phyloP scores from a whole-genome alignment of 192 early-diverging fungal genomes.

The Podila horticola region DNA sequence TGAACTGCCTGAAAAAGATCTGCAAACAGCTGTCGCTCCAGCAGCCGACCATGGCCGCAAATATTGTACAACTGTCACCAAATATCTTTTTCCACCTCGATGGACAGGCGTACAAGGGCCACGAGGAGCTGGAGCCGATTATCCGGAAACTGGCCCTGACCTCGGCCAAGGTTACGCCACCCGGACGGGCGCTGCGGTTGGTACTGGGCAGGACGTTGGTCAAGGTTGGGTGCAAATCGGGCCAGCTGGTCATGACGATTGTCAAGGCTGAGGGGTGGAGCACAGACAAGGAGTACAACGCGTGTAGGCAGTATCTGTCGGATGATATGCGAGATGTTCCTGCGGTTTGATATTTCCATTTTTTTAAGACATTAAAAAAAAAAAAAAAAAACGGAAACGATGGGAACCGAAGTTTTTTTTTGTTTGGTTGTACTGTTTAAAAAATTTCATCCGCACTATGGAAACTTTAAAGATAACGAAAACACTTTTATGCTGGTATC shows the following conservation, averaged over 20 bases:
- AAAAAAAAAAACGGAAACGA: constrained; percentile 5
- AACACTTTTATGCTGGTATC: constrained; percentile 44
- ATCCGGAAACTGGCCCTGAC: constrained; percentile 36
- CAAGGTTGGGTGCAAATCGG: constrained; percentile 28
- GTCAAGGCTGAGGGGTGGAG: constrained; percentile 50
- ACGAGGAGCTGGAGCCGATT: constrained; percentile 45
- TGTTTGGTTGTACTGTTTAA: too few species aligned
- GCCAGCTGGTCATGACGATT: constrained; percentile 45
- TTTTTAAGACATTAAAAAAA: not conserved
- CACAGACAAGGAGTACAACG: constrained; percentile 49
- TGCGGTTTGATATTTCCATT: not conserved
- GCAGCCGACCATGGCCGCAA: constrained; percentile 31
- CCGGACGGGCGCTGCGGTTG: constrained; percentile 31
- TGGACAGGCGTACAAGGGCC: constrained; percentile 43
- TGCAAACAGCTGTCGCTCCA: constrained; percentile 37
- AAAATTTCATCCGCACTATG: too few species aligned
- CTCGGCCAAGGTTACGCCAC: constrained; percentile 29
- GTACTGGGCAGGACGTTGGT: constrained; percentile 33
- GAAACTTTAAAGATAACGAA: too few species aligned
- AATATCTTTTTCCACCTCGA: constrained; percentile 37
- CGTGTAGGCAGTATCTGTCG: constrained; percentile 26
- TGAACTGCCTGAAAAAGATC: constrained; percentile 36
- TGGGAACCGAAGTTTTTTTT: too few species aligned
- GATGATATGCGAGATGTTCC: constrained; percentile 13
- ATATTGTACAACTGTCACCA: constrained; percentile 38